Percentiles rank a stretch among this genome's conserved stretches.
phyloP scores from a whole-genome alignment of 2,329 filamentous ascomycete species.

The Penicillium paneum region DNA sequence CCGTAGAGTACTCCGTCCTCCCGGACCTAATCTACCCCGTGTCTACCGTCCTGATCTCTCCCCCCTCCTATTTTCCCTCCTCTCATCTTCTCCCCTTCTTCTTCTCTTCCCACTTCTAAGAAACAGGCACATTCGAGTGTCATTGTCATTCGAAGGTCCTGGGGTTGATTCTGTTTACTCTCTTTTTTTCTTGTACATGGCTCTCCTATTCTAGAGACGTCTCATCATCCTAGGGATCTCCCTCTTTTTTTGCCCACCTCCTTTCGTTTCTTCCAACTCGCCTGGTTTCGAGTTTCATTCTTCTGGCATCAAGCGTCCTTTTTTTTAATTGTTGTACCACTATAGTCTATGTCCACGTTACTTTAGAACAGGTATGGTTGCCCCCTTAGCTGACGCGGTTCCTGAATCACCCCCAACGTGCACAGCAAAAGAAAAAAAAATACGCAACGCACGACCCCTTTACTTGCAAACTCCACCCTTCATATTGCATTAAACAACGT shows the following conservation, averaged over 20 bases:
- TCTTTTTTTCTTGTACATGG: slow-evolving; percentile 32
- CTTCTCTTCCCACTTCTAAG: slow-evolving; percentile 11
- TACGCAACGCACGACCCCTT: slow-evolving; percentile 5
- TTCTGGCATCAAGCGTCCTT: slow-evolving; percentile 25
- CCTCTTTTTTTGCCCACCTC: slow-evolving; percentile 23
- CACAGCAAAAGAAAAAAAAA: slow-evolving; percentile 8
- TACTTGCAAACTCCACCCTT: slow-evolving; percentile 3
- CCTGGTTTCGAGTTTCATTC: slow-evolving; percentile 26
- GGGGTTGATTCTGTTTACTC: slow-evolving; percentile 14
- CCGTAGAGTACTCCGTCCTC: background rate
- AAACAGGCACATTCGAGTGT: slow-evolving; percentile 29
- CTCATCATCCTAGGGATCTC: slow-evolving; percentile 23
- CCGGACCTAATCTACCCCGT: slow-evolving; percentile 26
- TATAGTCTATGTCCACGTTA: slow-evolving; percentile 31
- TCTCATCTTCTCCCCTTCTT: slow-evolving; percentile 17
- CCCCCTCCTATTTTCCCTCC: slow-evolving; percentile 20
- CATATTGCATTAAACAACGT: background rate
- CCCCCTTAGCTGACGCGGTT: slow-evolving; percentile 24
- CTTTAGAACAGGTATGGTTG: slow-evolving; percentile 33
- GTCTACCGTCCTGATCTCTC: slow-evolving; percentile 17
- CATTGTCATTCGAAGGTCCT: slow-evolving; percentile 28
- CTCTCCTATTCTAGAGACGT: slow-evolving; percentile 28
- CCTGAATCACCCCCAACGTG: slow-evolving; percentile 11
- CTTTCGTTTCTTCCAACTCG: slow-evolving; percentile 21
- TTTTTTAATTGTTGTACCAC: slow-evolving; percentile 33